These are phyloP conservation scores for Guadua angustifolia DNA, from an alignment of 176 grass and related monocot species.

Conservation along the genomic window DNA sequence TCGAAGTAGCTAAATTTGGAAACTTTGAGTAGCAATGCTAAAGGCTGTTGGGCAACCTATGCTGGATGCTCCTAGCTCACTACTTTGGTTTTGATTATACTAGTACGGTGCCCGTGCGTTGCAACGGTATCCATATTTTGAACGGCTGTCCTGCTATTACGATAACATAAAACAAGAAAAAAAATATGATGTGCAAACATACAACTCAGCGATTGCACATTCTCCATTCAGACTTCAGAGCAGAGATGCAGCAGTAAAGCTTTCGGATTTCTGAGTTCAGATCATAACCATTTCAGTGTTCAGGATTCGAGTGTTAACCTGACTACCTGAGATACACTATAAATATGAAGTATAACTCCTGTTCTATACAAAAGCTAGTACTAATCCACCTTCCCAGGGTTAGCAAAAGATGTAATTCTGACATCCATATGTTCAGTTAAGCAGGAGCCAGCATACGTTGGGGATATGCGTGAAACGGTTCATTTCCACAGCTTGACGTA, in stretches of 20 bases:
- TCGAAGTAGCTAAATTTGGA: too few species aligned
- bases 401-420: slow-evolving; percentile 14
- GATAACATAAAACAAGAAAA: too few species aligned
- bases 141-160: too few species aligned
- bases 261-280: neutral
- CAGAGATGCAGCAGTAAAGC: neutral
- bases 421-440: slow-evolving; percentile 26
- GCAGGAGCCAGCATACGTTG: slow-evolving; percentile 6
- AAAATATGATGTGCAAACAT: too few species aligned
- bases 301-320: neutral
- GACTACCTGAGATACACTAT: slow-evolving; percentile 12
- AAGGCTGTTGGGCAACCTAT: too few species aligned
- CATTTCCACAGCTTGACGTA: slow-evolving; percentile 88
- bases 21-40: too few species aligned
- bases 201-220: neutral
- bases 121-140: too few species aligned
- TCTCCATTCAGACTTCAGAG: neutral
- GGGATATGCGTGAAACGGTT: neutral
- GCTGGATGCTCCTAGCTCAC: too few species aligned
- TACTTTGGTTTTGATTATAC: too few species aligned
- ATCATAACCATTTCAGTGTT: neutral
- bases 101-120: too few species aligned
- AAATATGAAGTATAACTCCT: neutral
- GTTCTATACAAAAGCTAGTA: slow-evolving; percentile 51
- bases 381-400: slow-evolving; percentile 47